Evolutionary conservation across 2,329 filamentous ascomycete genomes (phyloP), one percentile per base, ranked within the genome.

Genomic region (Ceratocystis cubensis): DNA sequence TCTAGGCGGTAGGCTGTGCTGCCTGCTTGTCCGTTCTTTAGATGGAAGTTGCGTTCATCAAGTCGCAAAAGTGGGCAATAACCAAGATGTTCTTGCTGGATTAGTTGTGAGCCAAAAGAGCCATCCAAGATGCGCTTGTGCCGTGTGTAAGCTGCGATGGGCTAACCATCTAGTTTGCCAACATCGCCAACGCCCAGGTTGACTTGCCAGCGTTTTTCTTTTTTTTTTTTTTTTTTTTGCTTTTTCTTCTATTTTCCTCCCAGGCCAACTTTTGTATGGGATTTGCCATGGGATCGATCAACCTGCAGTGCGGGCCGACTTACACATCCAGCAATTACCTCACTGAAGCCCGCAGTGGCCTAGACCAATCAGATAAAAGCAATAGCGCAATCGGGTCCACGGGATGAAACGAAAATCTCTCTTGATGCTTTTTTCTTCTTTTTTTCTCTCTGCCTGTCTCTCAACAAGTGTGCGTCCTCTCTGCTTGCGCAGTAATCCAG

Each of bases 311-410:
- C 53, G 53, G 53, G 53, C 53, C 28, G 53, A 59, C 53, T 59
- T 59, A 59, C 53, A 59, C 53, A 59, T 59, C n/a, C 53, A 59
- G 53, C 53, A 59, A 59, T 59, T 59, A 59, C 53, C 28, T 59
- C 53, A 59, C 28, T 22, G 28, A 41, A 59, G 53, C 53, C 17
- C 13, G 3, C 28, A 33, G 53, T n/a, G 2, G 13, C 53, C 22
- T 28, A 25, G 13, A 25, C 53, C 53, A 59, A 33, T 59, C 53
- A 59, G 53, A 33, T 33, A n/a, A 30, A 33, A 7, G 53, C 53
- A 30, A 17, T 17, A 59, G 33, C 17, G 17, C n/a, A 13, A 17
- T 4, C 10, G 33, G 53, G 30, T 6, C 53, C 28, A 30, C 5
- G 28, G 37, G 17, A 59, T 6, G 28, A 20, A 33, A n/a, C 5